Percentiles rank a stretch among this genome's conserved stretches.
These are phyloP conservation scores for Apiotrichum porosum DNA, from an alignment of 1,284 basidiomycete species.

Conservation along the genomic window DNA sequence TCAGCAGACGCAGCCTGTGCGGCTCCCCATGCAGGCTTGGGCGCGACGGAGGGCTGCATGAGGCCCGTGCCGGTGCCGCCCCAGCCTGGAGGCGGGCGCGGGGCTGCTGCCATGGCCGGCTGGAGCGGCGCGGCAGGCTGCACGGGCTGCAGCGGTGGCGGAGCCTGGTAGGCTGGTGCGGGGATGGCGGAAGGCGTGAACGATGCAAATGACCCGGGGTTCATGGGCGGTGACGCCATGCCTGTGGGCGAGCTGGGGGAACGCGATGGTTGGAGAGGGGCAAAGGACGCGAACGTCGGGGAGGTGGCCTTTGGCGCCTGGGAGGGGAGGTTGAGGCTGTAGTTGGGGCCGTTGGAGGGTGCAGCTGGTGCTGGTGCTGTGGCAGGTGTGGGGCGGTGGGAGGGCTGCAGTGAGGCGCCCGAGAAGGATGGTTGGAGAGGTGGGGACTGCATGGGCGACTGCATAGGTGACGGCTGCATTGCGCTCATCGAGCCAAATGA, in stretches of 20 bases:
- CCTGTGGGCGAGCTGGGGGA: too few species aligned
- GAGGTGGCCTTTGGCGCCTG: slow-evolving; percentile 22
- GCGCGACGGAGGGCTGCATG: slow-evolving; percentile 39
- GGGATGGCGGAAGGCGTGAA: too few species aligned
- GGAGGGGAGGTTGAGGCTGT: slow-evolving; percentile 39
- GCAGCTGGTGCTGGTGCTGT: too few species aligned
- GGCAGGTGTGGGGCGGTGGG: background rate
- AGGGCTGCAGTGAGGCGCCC: background rate
- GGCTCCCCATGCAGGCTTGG: slow-evolving; percentile 29
- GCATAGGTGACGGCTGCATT: slow-evolving; percentile 14
- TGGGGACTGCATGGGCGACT: too few species aligned
- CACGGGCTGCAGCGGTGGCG: slow-evolving; percentile 9
- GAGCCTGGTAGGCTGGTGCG: too few species aligned
- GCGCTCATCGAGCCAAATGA: slow-evolving; percentile 5
- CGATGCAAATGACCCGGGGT: too few species aligned
- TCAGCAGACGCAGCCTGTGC: slow-evolving; percentile 21
- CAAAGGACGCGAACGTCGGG: slow-evolving; percentile 1
- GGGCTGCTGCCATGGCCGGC: slow-evolving; percentile 5
- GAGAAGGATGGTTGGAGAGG: background rate
- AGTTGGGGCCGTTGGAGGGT: slow-evolving; percentile 33
- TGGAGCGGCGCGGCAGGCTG: background rate
- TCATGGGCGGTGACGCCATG: too few species aligned
- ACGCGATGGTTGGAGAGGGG: too few species aligned
- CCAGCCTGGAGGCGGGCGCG: slow-evolving; percentile 40
- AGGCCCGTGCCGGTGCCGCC: slow-evolving; percentile 28